A percentile compares a stretch with the other conserved stretches of the same genome.
Conservation (phyloP, 805 yeast species). For the Saccharomycopsis synnaedendra region DNA sequence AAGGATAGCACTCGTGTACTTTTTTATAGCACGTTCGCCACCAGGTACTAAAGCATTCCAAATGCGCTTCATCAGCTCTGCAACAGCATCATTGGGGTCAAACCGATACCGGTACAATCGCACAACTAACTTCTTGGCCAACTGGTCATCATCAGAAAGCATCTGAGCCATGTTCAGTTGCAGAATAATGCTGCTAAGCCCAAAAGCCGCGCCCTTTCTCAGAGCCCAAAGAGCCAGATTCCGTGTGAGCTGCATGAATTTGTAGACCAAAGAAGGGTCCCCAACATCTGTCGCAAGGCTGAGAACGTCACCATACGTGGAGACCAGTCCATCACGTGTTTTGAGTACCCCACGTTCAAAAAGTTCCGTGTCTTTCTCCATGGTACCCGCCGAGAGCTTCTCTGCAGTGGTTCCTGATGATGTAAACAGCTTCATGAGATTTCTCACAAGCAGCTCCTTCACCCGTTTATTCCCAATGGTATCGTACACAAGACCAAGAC, state of each 20-base stretch:
- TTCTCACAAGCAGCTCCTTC: conserved; percentile 62
- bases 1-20: conserved; percentile 47
- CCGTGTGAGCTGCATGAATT: conserved; percentile 86
- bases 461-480: conserved; percentile 48
- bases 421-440: conserved; percentile 67
- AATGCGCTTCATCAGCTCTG: conserved; percentile 76
- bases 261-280: conserved; percentile 86
- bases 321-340: conserved; percentile 76
- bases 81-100: conserved; percentile 71
- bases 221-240: conserved; percentile 87
- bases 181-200: conserved; percentile 75
- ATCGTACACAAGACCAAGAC: conserved; percentile 73
- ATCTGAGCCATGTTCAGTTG: conserved; percentile 61
- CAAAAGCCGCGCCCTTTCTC: conserved; percentile 88
- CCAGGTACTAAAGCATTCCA: conserved; percentile 65
- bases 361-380: conserved; percentile 69
- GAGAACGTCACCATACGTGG: conserved; percentile 84
- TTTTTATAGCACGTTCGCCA: conserved; percentile 39
- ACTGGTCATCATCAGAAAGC: conserved; percentile 37
- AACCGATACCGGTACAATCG: conserved; percentile 73
- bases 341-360: conserved; percentile 75
- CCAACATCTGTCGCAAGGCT: conserved; percentile 90
- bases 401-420: conserved; percentile 38
- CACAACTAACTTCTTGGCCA: conserved; percentile 60
- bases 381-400: conserved; percentile 47